Evolutionary conservation across 257 asterid genomes (phyloP), one percentile per base, ranked within the genome.

Genomic region (Petrea volubilis): DNA sequence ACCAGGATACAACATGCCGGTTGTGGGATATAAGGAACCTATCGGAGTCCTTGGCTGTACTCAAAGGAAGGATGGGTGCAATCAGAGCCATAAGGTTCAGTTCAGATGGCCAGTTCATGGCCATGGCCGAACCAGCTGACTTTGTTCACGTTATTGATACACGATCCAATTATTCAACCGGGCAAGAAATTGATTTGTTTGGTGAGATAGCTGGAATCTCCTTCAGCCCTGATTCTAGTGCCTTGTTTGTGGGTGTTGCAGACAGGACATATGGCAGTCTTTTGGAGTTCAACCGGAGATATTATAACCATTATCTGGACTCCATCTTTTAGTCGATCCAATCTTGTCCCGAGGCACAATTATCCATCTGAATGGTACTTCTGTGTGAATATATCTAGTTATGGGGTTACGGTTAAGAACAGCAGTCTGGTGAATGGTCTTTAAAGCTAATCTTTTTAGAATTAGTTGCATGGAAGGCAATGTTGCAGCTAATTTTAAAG

Each of bases 81-180:
- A 86, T 90, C 68, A 79, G 97, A 73, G 77, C 82, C 49, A 64
- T 90, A 5, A 81, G 79, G 52, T 90, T 88, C 78, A 67, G 88
- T 1, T 71, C 90, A 3, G 96, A 90, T 56, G 97, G 97, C n/a
- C 93, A 80, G 0, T 90, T 81, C 81, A 74, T 90, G 93, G 96
- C 91, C n/a, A 88, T 90, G 88, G 96, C 93, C n/a, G 96, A 90
- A 57, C 91, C 97, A 33, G 97, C 97, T 11, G 97, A 90, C 65
- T 90, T 90, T 53, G 89, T 90, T 43, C 97, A 90, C 60, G 66
- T 90, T 13, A 83, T 83, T 1, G 89, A 88, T 40, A 73, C 88
- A 0, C 51, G 61, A 17, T 79, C 90, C 2, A 86, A 78, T 41
- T 90, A 86, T 36, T 33, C 77, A 0, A 41, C 40, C 43, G 77